Evolutionary conservation across 441 rosid genomes (phyloP).

Genomic region (Adansonia gregorii): DNA sequence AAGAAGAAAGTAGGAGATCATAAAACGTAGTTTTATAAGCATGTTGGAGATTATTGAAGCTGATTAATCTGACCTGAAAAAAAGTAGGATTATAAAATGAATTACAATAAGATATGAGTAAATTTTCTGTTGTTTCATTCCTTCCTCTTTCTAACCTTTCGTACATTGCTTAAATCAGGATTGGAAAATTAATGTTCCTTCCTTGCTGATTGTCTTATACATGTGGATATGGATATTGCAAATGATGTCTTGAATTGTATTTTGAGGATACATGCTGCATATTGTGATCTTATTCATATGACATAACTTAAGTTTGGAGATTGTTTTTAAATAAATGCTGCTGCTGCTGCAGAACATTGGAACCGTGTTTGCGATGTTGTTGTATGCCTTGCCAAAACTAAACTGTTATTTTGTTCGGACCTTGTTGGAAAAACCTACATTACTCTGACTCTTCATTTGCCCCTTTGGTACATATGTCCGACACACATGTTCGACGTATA

Average conservation of each 20-base stretch:
- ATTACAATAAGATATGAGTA: neutral
- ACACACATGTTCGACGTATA: too few relatives aligned
- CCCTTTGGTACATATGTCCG: neutral
- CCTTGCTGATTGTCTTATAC: neutral
- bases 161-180: neutral
- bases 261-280: neutral
- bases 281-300: neutral
- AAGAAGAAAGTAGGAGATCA: too few relatives aligned
- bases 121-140: neutral
- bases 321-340: neutral
- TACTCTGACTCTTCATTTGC: neutral
- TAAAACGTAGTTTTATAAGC: neutral
- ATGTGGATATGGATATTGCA: neutral
- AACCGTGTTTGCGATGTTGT: neutral
- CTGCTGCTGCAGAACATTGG: neutral
- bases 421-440: neutral
- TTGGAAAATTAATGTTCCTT: neutral
- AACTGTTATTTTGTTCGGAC: neutral
- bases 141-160: neutral
- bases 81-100: neutral
- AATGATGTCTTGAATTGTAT: neutral
- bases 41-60: conserved; percentile 4
- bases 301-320: neutral
- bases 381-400: neutral
- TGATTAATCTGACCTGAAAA: neutral